phyloP scores from a whole-genome alignment of 768 basidiomycete genomes.

The Tylopilus subfusipes region DNA sequence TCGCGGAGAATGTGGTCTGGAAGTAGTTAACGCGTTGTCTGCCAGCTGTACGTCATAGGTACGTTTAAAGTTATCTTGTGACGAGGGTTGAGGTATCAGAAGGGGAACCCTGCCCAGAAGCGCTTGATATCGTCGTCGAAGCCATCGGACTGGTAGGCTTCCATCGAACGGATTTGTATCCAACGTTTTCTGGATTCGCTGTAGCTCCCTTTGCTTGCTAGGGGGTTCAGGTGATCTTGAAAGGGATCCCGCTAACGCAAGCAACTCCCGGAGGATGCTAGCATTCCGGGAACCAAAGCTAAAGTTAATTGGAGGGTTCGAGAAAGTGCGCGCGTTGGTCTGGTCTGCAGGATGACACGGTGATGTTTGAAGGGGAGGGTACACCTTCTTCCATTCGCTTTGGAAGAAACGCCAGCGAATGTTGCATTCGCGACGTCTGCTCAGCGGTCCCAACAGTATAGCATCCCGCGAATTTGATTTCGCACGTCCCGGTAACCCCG shows the following conservation, averaged over 20 bases:
- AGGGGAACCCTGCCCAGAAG: constrained; percentile 62
- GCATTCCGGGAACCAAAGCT: constrained; percentile 41
- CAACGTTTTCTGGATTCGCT: not conserved
- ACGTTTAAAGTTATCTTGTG: constrained; percentile 1
- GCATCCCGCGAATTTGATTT: constrained; percentile 58
- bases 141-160: constrained; percentile 26
- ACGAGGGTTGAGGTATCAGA: constrained; percentile 35
- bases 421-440: constrained; percentile 73
- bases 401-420: constrained; percentile 64
- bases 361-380: constrained; percentile 57
- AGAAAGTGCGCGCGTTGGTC: constrained; percentile 8
- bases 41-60: constrained; percentile 33
- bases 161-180: constrained; percentile 17
- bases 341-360: constrained; percentile 16
- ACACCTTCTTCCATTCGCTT: constrained; percentile 49
- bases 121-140: constrained; percentile 52
- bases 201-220: constrained; percentile 20
- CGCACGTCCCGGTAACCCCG: constrained; percentile 54
- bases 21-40: constrained; percentile 26
- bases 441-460: constrained; percentile 57
- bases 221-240: constrained; percentile 29
- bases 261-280: constrained; percentile 43
- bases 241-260: constrained; percentile 40
- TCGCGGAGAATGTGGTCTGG: constrained; percentile 15
- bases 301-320: constrained; percentile 30